phyloP scores from a whole-genome alignment of 129 eudicot genomes.

The Escallonia herrerae region DNA sequence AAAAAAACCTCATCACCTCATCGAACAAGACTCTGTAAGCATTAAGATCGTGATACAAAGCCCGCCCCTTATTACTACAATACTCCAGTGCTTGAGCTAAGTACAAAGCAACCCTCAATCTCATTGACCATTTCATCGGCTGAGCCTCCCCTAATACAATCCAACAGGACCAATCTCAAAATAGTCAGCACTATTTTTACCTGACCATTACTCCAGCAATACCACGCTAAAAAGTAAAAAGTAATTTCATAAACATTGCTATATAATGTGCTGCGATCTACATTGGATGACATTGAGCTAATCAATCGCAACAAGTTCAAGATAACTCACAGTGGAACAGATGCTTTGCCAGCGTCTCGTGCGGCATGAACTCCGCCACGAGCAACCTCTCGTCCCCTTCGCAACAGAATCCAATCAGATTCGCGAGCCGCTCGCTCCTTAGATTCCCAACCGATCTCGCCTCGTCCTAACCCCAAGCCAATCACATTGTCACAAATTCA shows the following conservation, averaged over 20 bases:
- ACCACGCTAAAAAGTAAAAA: background rate
- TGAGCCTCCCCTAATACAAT: constrained; percentile 75
- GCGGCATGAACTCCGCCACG: constrained; percentile 87
- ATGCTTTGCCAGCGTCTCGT: constrained; percentile 91
- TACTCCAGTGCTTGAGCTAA: constrained; percentile 93
- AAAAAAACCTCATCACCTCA: constrained; percentile 43
- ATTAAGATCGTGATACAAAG: constrained; percentile 85
- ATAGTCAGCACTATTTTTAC: background rate
- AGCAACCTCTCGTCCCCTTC: constrained; percentile 87
- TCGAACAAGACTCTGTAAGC: constrained; percentile 95
- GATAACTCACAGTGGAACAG: constrained; percentile 81
- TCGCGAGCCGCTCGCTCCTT: constrained; percentile 69
- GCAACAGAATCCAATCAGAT: constrained; percentile 74
- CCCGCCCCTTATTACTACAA: constrained; percentile 78
- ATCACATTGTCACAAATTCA: background rate
- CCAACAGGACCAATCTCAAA: constrained; percentile 7
- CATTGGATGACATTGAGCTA: background rate
- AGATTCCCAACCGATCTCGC: constrained; percentile 80
- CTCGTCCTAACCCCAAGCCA: constrained; percentile 59
- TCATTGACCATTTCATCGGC: constrained; percentile 92
- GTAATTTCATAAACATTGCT: too few relatives aligned
- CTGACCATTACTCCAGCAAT: background rate
- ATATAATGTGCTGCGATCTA: background rate
- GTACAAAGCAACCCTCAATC: constrained; percentile 80
- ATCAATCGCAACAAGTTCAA: background rate